phyloP scores from a whole-genome alignment of 2,329 filamentous ascomycete genomes.

The Cadophora sp. region DNA sequence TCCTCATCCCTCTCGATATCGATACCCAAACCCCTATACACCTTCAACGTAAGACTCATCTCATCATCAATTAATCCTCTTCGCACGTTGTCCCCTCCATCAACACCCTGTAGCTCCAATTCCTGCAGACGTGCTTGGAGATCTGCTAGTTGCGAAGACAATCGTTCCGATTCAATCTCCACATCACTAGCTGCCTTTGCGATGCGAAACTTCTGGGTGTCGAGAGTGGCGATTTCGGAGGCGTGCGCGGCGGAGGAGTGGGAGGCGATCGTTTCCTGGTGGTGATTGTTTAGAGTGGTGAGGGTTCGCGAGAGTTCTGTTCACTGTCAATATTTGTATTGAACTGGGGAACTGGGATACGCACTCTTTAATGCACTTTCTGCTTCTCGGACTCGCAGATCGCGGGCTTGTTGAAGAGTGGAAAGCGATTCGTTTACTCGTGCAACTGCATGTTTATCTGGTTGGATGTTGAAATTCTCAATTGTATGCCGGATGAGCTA shows the following conservation, averaged over 20 bases:
- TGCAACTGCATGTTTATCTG: conserved; percentile 82
- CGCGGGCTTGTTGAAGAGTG: conserved; percentile 83
- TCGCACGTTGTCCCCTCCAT: conserved; percentile 61
- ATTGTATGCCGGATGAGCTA: conserved; percentile 92
- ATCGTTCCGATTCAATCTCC: conserved; percentile 93
- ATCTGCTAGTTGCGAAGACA: conserved; percentile 78
- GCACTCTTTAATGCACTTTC: conserved; percentile 69
- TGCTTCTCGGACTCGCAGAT: conserved; percentile 75
- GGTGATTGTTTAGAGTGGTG: conserved; percentile 75
- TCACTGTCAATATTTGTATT: conserved; percentile 18
- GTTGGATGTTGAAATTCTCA: conserved; percentile 91
- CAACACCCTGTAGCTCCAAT: conserved; percentile 85
- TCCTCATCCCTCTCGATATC: conserved; percentile 80
- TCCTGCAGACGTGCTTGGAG: conserved; percentile 78
- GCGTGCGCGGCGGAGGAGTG: conserved; percentile 85
- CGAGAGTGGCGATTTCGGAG: conserved; percentile 81
- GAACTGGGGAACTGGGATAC: neutral
- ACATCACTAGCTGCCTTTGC: conserved; percentile 91
- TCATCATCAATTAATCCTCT: conserved; percentile 64
- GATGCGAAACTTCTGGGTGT: conserved; percentile 92
- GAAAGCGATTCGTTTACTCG: conserved; percentile 85
- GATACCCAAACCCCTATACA: conserved; percentile 90
- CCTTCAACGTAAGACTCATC: conserved; percentile 78
- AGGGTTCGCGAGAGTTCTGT: conserved; percentile 75
- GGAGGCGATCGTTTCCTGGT: conserved; percentile 75